These are phyloP conservation scores for Fraxinus pennsylvanica DNA, from an alignment of 257 asterid genomes.

Conservation along the genomic window DNA sequence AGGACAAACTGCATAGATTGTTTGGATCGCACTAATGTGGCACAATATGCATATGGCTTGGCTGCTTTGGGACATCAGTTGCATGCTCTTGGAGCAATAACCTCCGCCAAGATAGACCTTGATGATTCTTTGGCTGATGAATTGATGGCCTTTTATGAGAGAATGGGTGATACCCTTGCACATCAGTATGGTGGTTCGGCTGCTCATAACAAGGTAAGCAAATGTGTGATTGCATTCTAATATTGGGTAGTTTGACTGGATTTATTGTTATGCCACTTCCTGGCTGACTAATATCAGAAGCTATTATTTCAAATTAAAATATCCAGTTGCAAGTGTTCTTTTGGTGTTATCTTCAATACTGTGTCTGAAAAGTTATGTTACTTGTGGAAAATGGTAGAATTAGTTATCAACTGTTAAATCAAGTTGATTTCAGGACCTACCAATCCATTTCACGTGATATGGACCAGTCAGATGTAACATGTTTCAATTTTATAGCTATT, in stretches of 20 bases:
- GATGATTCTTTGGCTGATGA: constrained; percentile 97
- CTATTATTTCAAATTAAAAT: neutral
- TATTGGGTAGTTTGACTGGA: neutral
- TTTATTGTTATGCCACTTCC: neutral
- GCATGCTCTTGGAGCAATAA: constrained; percentile 64
- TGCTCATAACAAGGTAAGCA: constrained; percentile 93
- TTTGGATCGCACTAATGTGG: constrained; percentile 98
- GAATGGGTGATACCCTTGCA: constrained; percentile 99
- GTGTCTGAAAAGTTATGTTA: constrained; percentile 3
- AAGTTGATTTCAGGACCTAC: neutral
- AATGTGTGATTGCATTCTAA: constrained; percentile 20
- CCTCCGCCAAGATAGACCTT: constrained; percentile 69
- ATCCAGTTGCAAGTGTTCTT: constrained; percentile 16
- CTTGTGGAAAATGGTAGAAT: neutral
- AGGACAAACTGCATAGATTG: constrained; percentile 99
- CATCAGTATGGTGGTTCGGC: constrained; percentile 99
- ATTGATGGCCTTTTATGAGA: constrained; percentile 87
- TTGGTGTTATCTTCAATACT: neutral
- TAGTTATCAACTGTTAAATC: constrained; percentile 10
- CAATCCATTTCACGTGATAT: neutral
- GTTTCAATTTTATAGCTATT: neutral
- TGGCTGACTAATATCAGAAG: constrained; percentile 19
- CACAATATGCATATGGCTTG: constrained; percentile 95
- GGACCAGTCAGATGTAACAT: neutral
- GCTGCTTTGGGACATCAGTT: constrained; percentile 93